Evolutionary conservation across 2,329 filamentous ascomycete genomes (phyloP), one percentile per base, ranked within the genome.

Genomic region (Aureobasidium lini): DNA sequence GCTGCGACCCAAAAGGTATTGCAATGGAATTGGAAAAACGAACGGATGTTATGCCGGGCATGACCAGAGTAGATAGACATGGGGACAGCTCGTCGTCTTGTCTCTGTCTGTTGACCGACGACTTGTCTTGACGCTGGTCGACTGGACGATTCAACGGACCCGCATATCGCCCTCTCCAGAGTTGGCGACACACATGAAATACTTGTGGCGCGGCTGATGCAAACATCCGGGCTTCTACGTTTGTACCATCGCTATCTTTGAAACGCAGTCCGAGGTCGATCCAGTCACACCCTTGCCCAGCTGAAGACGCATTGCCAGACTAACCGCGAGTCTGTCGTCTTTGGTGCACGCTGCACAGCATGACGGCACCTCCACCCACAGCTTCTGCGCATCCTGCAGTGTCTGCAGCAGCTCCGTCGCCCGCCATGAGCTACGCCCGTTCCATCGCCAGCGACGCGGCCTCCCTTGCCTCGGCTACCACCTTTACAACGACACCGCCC

Each of bases 371-470:
- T 32, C 28, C 13, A 7, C n/a, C 16, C 31, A 16, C 52, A 4
- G 34, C 31, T 9, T 44, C 39, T 36, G 39, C 52, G 29, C 31
- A 43, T 36, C 9, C 32, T 31, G 32, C 53, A 16, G 53, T 16
- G 31, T 23, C 43, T 29, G 34, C 53, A 29, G 32, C 53, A 47
- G 39, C 40, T 11, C 11, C 53, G 18, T 11, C 15, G 18, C 66
- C 66, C 31, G 62, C 64, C 44, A 67, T 68, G 66, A 66, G 62
- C 43, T 53, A 66, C 44, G 62, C 58, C 23, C 60, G 62, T 32
- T 66, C 64, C 40, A 48, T 64, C 31, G 63, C 66, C 18, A 66
- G 64, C 57, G 66, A 67, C 60, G 60, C 63, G 40, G 59, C 50
- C 15, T 67, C 65, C 9, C 54, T 61, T 44, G 63, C 67, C 13